These are phyloP conservation scores for Papiliotrema laurentii DNA, from an alignment of 1,284 basidiomycete species.

Conservation along the genomic window DNA sequence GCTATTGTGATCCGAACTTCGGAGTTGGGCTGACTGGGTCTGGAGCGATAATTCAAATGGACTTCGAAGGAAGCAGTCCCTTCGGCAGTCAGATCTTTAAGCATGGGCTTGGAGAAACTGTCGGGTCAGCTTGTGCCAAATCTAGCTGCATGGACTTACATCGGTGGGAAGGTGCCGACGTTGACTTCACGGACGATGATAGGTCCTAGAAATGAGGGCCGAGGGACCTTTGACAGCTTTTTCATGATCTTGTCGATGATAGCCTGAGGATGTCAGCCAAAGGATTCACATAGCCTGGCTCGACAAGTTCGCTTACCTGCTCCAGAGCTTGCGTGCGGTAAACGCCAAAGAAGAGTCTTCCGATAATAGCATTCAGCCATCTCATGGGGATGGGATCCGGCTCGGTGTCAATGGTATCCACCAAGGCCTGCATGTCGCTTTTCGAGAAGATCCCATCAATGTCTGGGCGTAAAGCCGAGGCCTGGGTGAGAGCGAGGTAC, in stretches of 20 bases:
- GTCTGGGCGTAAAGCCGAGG: conserved; percentile 55
- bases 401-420: conserved; percentile 79
- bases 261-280: conserved; percentile 47
- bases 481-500: conserved; percentile 81
- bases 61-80: conserved; percentile 88
- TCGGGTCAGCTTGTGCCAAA: conserved; percentile 1
- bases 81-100: conserved; percentile 88
- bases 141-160: conserved; percentile 19
- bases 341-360: conserved; percentile 85
- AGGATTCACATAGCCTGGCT: not conserved
- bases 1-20: conserved; percentile 78
- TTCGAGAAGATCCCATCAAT: conserved; percentile 59
- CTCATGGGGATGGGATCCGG: conserved; percentile 93
- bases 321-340: conserved; percentile 80
- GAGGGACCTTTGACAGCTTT: conserved; percentile 85
- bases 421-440: conserved; percentile 76
- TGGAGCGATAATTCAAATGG: conserved; percentile 61
- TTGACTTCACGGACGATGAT: conserved; percentile 84
- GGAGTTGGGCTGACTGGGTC: conserved; percentile 54
- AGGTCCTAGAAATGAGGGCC: conserved; percentile 78
- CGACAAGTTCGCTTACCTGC: conserved; percentile 47
- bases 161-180: conserved; percentile 70
- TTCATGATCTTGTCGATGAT: conserved; percentile 88
- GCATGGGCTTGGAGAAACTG: conserved; percentile 88
- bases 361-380: conserved; percentile 92